These are phyloP conservation scores for Trichoderma sp. DNA, from an alignment of 2,329 filamentous ascomycete genomes.

Conservation along the genomic window DNA sequence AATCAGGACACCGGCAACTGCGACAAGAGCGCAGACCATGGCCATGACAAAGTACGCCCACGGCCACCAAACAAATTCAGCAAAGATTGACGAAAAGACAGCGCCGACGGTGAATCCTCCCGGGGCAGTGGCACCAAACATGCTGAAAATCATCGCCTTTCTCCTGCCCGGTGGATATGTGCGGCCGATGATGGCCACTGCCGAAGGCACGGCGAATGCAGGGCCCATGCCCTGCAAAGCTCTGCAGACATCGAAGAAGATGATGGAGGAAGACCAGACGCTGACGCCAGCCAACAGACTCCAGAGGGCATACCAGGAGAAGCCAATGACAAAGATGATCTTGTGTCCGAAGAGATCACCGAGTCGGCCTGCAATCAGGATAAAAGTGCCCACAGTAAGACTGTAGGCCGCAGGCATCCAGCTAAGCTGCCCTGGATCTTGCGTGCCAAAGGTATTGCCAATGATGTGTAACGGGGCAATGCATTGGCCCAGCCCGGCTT, in stretches of 20 bases:
- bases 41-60: slow-evolving; percentile 45
- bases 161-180: slow-evolving; percentile 45
- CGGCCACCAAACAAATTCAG: slow-evolving; percentile 42
- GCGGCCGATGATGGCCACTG: slow-evolving; percentile 55
- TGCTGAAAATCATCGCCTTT: slow-evolving; percentile 39
- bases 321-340: slow-evolving; percentile 50
- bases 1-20: slow-evolving; percentile 30
- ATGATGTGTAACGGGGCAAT: slow-evolving; percentile 43
- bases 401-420: slow-evolving; percentile 58
- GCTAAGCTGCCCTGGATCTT: slow-evolving; percentile 44
- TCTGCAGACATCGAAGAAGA: slow-evolving; percentile 48
- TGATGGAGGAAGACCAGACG: slow-evolving; percentile 36
- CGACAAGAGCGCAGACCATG: slow-evolving; percentile 32
- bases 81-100: slow-evolving; percentile 29
- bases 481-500: slow-evolving; percentile 26
- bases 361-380: slow-evolving; percentile 53
- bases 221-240: slow-evolving; percentile 57
- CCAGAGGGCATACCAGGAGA: slow-evolving; percentile 52
- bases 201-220: slow-evolving; percentile 57
- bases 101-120: slow-evolving; percentile 35
- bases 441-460: slow-evolving; percentile 42
- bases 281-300: slow-evolving; percentile 44
- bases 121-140: slow-evolving; percentile 39
- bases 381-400: slow-evolving; percentile 53
- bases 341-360: slow-evolving; percentile 57